A percentile compares a stretch with the other conserved stretches of the same genome.
phyloP scores from a whole-genome alignment of 2,329 filamentous ascomycete genomes.

The Pseudogymnoascus sp. region DNA sequence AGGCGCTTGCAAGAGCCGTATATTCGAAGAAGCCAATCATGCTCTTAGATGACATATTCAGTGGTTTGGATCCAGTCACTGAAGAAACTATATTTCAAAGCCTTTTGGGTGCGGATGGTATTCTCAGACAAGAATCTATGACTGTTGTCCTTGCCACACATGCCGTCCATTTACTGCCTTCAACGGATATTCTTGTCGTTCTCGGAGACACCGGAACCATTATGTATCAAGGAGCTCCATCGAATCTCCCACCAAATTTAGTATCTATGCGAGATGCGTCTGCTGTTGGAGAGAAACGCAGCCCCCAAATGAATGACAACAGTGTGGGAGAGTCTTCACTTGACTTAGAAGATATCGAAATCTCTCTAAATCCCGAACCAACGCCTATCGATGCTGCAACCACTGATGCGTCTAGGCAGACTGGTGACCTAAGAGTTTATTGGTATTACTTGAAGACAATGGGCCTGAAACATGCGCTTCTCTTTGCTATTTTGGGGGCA shows the following conservation, averaged over 20 bases:
- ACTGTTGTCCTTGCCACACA: conserved; percentile 30
- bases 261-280: not conserved
- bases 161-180: not conserved
- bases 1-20: conserved; percentile 19
- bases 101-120: conserved; percentile 10
- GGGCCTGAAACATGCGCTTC: conserved; percentile 13
- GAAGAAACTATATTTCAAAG: conserved; percentile 13
- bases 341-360: not conserved
- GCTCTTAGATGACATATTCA: conserved; percentile 20
- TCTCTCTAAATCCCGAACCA: not conserved
- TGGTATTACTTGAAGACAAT: conserved; percentile 23
- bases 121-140: conserved; percentile 18
- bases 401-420: conserved; percentile 9
- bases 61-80: conserved; percentile 18
- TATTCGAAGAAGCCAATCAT: conserved; percentile 17
- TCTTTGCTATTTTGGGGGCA: not conserved
- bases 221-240: conserved; percentile 10
- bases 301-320: not conserved
- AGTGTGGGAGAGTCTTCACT: not conserved
- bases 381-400: not conserved
- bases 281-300: not conserved
- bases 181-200: conserved; percentile 11
- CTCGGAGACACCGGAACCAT: conserved; percentile 10
- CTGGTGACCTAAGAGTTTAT: conserved; percentile 23
- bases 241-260: not conserved